phyloP scores from a whole-genome alignment of 148 eudicot species.

The Chenopodium berlandieri region DNA sequence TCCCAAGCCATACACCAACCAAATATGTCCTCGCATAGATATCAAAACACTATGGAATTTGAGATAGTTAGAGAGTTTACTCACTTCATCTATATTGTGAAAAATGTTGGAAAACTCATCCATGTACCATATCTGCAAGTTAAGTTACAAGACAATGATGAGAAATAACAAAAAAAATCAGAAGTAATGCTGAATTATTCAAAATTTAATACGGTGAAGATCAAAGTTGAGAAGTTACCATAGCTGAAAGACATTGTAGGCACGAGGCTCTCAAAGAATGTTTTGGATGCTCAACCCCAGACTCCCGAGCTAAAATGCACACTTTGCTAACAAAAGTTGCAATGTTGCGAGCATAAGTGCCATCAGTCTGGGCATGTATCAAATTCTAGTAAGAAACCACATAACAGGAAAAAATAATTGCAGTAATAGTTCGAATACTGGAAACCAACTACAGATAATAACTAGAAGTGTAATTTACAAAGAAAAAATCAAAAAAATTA shows the following conservation, averaged over 20 bases:
- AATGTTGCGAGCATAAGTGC: conserved; percentile 68
- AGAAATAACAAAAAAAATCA: neutral
- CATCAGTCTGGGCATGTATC: conserved; percentile 62
- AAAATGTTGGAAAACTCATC: conserved; percentile 71
- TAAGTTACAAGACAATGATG: conserved; percentile 11
- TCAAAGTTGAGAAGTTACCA: conserved; percentile 48
- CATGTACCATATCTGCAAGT: conserved; percentile 94
- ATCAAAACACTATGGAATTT: neutral
- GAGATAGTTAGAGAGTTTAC: conserved; percentile 25
- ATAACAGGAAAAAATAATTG: neutral
- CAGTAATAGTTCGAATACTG: neutral
- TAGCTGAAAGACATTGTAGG: conserved; percentile 87
- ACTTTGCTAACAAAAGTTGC: conserved; percentile 58
- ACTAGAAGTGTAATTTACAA: neutral
- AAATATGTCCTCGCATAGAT: neutral
- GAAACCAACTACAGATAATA: neutral
- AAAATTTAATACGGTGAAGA: neutral
- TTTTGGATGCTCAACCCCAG: conserved; percentile 54
- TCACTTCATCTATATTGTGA: conserved; percentile 65
- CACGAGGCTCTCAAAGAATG: conserved; percentile 70
- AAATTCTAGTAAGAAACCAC: conserved; percentile 8
- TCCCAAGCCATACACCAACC: neutral
- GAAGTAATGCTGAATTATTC: neutral
- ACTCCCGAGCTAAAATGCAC: conserved; percentile 58
- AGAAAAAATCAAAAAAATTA: too few species aligned